phyloP scores from a whole-genome alignment of 2,329 filamentous ascomycete genomes.

The Pseudogymnoascus sp. region DNA sequence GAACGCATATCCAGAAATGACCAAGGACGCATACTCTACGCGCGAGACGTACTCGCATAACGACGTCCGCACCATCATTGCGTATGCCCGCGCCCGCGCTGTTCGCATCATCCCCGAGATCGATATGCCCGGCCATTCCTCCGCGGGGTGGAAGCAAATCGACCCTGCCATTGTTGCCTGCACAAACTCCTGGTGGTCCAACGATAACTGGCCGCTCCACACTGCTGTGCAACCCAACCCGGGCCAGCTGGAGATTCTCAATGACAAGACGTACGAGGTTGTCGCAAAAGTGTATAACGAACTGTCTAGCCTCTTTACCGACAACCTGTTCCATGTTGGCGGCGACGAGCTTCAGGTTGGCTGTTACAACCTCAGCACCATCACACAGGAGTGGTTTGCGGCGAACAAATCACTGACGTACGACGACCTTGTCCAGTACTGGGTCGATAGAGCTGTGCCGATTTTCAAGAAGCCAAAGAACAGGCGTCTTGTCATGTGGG shows the following conservation, averaged over 20 bases:
- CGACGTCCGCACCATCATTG: slow-evolving; percentile 60
- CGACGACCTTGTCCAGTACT: slow-evolving; percentile 60
- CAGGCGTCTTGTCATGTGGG: slow-evolving; percentile 65
- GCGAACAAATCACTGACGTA: slow-evolving; percentile 64
- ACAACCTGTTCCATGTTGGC: slow-evolving; percentile 75
- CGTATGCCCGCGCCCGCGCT: slow-evolving; percentile 60
- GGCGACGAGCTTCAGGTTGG: slow-evolving; percentile 63
- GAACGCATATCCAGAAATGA: slow-evolving; percentile 61
- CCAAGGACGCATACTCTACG: slow-evolving; percentile 65
- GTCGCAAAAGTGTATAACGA: slow-evolving; percentile 55
- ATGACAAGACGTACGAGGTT: slow-evolving; percentile 58
- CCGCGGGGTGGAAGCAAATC: slow-evolving; percentile 51
- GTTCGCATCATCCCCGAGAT: slow-evolving; percentile 68
- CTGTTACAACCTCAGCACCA: slow-evolving; percentile 51
- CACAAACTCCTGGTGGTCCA: slow-evolving; percentile 52
- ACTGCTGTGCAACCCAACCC: slow-evolving; percentile 54
- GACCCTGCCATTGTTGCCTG: slow-evolving; percentile 59
- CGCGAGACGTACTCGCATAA: slow-evolving; percentile 58
- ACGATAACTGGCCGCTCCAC: slow-evolving; percentile 53
- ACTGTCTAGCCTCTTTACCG: slow-evolving; percentile 61
- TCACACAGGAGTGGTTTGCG: slow-evolving; percentile 55
- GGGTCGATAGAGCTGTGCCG: slow-evolving; percentile 56
- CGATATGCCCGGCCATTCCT: slow-evolving; percentile 71
- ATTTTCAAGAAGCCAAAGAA: slow-evolving; percentile 54
- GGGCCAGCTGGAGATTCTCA: slow-evolving; percentile 60